Conservation (phyloP, 495 filamentous ascomycete genomes). For the Sabuloglossum arenarium region DNA sequence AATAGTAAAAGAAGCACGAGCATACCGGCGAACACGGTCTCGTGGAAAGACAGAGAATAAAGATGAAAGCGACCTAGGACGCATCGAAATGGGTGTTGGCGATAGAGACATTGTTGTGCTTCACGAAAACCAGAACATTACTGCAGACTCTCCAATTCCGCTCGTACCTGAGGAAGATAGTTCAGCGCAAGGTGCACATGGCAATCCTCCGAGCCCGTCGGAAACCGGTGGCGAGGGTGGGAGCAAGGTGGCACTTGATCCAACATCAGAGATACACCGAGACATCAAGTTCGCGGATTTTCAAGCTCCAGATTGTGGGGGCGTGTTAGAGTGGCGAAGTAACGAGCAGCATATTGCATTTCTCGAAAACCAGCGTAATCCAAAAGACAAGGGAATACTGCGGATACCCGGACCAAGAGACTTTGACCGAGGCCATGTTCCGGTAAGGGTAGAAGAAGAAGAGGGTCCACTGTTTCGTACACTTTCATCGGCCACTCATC, state of each 20-base stretch:
- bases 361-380: slow-evolving; percentile 61
- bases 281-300: slow-evolving; percentile 44
- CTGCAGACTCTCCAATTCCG: background rate
- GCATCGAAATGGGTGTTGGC: slow-evolving; percentile 46
- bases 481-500: background rate
- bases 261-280: slow-evolving; percentile 9
- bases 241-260: background rate
- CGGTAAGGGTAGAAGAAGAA: slow-evolving; percentile 35
- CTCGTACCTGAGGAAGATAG: background rate
- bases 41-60: slow-evolving; percentile 33
- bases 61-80: slow-evolving; percentile 22
- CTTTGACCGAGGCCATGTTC: slow-evolving; percentile 57
- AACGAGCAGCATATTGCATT: slow-evolving; percentile 72
- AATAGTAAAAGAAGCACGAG: slow-evolving; percentile 40
- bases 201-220: background rate
- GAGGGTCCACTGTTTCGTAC: slow-evolving; percentile 10
- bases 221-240: background rate
- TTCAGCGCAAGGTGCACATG: background rate
- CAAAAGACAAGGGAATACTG: slow-evolving; percentile 45
- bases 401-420: slow-evolving; percentile 78
- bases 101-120: slow-evolving; percentile 56
- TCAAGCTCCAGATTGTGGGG: slow-evolving; percentile 18
- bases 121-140: slow-evolving; percentile 2
- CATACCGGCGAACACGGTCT: slow-evolving; percentile 31
- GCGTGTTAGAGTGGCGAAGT: slow-evolving; percentile 25